Base-by-base conservation (phyloP, 805 yeast genomes). In the Wickerhamiella hasegawae region DNA sequence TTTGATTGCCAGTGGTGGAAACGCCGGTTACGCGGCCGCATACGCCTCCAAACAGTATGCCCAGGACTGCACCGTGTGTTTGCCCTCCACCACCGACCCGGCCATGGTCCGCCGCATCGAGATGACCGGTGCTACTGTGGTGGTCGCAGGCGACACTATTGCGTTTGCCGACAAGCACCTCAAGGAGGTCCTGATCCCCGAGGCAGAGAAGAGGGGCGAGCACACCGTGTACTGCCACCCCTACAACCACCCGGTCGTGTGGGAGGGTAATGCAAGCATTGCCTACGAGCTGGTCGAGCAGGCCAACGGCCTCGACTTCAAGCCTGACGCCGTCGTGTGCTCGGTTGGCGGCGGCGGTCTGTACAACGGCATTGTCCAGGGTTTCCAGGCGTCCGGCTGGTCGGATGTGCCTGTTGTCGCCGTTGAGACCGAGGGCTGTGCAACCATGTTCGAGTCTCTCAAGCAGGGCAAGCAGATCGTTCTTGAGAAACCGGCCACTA, bases 311-410 rank as follows among this genome's bases (percentile, higher is more conserved):
- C 28, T 30, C 14, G 31, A 34, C 8, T 35, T 38, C 19, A 73
- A 71, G 42, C 67, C 87, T 39, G 71, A 69, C 43, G 95, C 94
- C 2, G 75, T 85, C 1, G 79, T 83, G 25, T 32, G 35, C 20
- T 87, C 95, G 6, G 83, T 84, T 34, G 98, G 97, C 39, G 98
- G 98, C 43, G 97, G 96, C 47, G 98, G 98, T 33, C 64, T 87
- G 44, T 69, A 79, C 52, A 72, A 93, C 9, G 98, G 98, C 52
- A 65, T 87, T 28, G 87, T 82, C 33, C 64, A 82, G 3, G 92
- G 90, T 47, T 57, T 87, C 54, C 78, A 79, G 56, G 67, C 84
- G 40, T 54, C 68, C 10, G 45, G 46, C n/a, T 56, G 54, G 48
- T 35, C 36, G 4, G 44, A 40, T 14, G 51, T 47, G 4, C 47